Evolutionary conservation across 257 asterid genomes (phyloP).

Genomic region (Apocynum venetum): DNA sequence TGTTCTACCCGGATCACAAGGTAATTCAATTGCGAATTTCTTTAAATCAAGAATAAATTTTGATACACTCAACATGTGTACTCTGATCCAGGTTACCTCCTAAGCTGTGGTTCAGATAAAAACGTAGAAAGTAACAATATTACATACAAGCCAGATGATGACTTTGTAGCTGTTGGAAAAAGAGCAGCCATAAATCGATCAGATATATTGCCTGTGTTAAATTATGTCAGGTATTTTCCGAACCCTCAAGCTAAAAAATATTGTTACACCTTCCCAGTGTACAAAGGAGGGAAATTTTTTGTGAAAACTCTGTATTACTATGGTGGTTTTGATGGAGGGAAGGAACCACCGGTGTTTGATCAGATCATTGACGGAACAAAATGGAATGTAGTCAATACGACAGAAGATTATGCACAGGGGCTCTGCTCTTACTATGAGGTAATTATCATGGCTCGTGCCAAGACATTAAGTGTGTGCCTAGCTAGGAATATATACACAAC

Average conservation of each 20-base stretch:
- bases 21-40: neutral
- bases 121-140: slow-evolving; percentile 41
- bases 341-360: slow-evolving; percentile 75
- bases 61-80: neutral
- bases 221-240: slow-evolving; percentile 61
- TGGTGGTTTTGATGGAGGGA: slow-evolving; percentile 85
- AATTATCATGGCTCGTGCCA: slow-evolving; percentile 50
- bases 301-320: slow-evolving; percentile 62
- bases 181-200: slow-evolving; percentile 40
- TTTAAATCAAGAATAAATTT: neutral
- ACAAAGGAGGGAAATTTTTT: slow-evolving; percentile 47
- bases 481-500: slow-evolving; percentile 59
- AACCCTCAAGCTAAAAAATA: slow-evolving; percentile 39
- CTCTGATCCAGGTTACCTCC: slow-evolving; percentile 41
- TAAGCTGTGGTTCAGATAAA: slow-evolving; percentile 59
- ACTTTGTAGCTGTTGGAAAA: slow-evolving; percentile 50
- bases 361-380: slow-evolving; percentile 81
- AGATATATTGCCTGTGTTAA: slow-evolving; percentile 41
- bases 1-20: neutral
- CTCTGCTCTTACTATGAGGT: slow-evolving; percentile 69
- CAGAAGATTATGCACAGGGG: slow-evolving; percentile 57
- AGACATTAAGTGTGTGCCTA: slow-evolving; percentile 53
- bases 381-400: slow-evolving; percentile 74
- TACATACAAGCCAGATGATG: slow-evolving; percentile 47
- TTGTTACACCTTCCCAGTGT: slow-evolving; percentile 62